Percentiles rank a stretch among this genome's conserved stretches.
Evolutionary conservation across 192 early-diverging fungal genomes (phyloP).

Genomic region (Geranomyces variabilis): DNA sequence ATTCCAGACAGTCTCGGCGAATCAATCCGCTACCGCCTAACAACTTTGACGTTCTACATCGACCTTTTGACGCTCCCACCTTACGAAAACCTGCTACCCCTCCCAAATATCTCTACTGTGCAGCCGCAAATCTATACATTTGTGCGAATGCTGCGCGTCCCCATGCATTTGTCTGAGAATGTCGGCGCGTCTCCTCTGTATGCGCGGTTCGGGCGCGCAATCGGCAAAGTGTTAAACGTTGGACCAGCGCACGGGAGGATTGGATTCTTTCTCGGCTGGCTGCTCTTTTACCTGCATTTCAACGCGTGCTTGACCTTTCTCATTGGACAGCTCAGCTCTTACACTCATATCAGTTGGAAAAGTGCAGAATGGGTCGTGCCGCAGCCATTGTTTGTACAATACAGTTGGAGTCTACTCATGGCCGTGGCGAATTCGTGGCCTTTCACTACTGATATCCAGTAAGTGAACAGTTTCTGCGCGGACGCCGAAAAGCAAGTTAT

Average conservation of each 20-base stretch:
- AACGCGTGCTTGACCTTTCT: slow-evolving; percentile 26
- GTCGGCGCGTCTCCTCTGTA: background rate
- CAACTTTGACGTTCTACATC: slow-evolving; percentile 1
- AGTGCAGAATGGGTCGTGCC: background rate
- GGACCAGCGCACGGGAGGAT: background rate
- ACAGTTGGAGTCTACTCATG: slow-evolving; percentile 22
- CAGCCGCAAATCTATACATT: background rate
- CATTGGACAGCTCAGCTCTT: slow-evolving; percentile 1
- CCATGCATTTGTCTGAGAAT: background rate
- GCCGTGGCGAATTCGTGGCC: slow-evolving; percentile 27
- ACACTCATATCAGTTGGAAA: background rate
- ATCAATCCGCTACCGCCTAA: background rate
- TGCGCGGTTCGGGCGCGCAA: background rate
- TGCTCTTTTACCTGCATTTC: slow-evolving; percentile 22
- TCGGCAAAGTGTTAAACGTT: background rate
- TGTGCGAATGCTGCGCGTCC: slow-evolving; percentile 11
- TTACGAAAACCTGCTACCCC: background rate
- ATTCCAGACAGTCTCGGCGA: background rate
- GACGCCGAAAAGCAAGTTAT: too few species aligned
- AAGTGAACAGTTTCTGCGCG: background rate
- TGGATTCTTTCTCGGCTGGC: background rate
- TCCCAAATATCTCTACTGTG: too few species aligned
- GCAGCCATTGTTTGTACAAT: slow-evolving; percentile 2
- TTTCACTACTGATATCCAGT: slow-evolving; percentile 9
- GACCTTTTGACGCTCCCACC: slow-evolving; percentile 5